A percentile compares a stretch with the other conserved stretches of the same genome.
Conservation (phyloP, 2,329 filamentous ascomycete genomes). For the Thermomyces lanuginosus region DNA sequence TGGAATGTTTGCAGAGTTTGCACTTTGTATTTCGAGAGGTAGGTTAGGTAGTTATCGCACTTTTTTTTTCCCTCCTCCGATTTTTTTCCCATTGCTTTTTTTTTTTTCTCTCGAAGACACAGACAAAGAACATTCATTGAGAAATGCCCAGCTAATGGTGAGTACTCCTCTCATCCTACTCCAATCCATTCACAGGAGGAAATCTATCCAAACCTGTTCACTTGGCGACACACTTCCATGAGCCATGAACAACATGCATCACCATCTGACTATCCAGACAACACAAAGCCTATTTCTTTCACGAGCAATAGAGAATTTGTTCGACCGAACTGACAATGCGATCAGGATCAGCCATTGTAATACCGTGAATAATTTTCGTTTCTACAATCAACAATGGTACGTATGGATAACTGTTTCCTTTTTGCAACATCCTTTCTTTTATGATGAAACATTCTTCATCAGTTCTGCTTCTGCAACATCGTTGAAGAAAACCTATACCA, state of each 20-base stretch:
- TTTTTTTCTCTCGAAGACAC: constrained; percentile 2
- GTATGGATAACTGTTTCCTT: background rate
- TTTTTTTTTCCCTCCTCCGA: constrained; percentile 10
- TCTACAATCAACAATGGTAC: too few relatives aligned
- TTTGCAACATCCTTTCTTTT: constrained; percentile 9
- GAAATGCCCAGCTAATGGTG: constrained; percentile 3
- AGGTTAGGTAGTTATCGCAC: constrained; percentile 6
- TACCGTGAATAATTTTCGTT: background rate
- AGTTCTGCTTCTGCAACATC: constrained; percentile 47
- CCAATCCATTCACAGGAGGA: constrained; percentile 29
- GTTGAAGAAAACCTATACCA: constrained; percentile 43
- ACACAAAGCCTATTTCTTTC: background rate
- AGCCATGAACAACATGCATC: constrained; percentile 46
- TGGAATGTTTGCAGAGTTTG: constrained; percentile 26
- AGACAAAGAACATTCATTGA: background rate
- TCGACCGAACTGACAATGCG: constrained; percentile 3
- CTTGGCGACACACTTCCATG: constrained; percentile 39
- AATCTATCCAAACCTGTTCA: constrained; percentile 34
- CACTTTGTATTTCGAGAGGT: background rate
- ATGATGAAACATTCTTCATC: constrained; percentile 38
- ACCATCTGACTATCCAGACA: constrained; percentile 35
- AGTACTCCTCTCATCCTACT: constrained; percentile 1
- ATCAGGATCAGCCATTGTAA: background rate
- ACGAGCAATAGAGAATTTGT: background rate
- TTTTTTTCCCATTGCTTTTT: constrained; percentile 3